Conservation (phyloP, 2,329 filamentous ascomycete genomes). For the Aureobasidium subglaciale region DNA sequence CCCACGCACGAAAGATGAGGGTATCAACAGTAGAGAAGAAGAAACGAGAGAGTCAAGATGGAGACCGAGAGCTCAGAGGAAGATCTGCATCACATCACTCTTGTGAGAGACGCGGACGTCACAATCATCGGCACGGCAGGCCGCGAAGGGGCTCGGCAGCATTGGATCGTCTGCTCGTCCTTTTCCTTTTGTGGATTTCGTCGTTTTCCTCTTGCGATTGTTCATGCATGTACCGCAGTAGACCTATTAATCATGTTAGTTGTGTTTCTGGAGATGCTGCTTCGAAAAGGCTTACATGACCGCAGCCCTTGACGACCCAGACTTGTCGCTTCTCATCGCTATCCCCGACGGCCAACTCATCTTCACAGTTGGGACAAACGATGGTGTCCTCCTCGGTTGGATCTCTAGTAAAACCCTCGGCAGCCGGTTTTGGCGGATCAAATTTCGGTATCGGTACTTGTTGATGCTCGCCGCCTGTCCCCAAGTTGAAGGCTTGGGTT, state of each 20-base stretch:
- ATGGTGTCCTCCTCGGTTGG: conserved; percentile 65
- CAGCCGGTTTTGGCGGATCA: conserved; percentile 57
- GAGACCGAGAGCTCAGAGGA: conserved; percentile 24
- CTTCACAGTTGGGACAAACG: conserved; percentile 78
- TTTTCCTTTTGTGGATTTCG: conserved; percentile 29
- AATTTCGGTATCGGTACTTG: conserved; percentile 42
- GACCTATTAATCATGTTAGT: conserved; percentile 31
- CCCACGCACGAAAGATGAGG: background rate
- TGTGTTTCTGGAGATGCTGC: background rate
- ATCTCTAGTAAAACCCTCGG: conserved; percentile 72
- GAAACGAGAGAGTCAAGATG: background rate
- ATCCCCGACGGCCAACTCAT: conserved; percentile 72
- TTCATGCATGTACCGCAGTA: conserved; percentile 48
- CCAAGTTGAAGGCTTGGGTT: conserved; percentile 38
- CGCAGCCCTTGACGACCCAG: conserved; percentile 85
- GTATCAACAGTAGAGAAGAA: background rate
- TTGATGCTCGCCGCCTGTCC: conserved; percentile 22
- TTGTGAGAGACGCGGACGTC: conserved; percentile 27
- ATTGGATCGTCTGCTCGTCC: conserved; percentile 28
- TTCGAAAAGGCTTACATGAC: conserved; percentile 61
- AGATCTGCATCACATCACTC: conserved; percentile 36
- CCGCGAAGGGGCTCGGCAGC: conserved; percentile 34
- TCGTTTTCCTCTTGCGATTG: conserved; percentile 27
- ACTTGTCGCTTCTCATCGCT: conserved; percentile 69
- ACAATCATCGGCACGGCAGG: conserved; percentile 41